Evolutionary conservation across 352 stramenopile genomes (phyloP), one percentile per base, ranked within the genome.

Genomic region (Phytopythium helicoides): DNA sequence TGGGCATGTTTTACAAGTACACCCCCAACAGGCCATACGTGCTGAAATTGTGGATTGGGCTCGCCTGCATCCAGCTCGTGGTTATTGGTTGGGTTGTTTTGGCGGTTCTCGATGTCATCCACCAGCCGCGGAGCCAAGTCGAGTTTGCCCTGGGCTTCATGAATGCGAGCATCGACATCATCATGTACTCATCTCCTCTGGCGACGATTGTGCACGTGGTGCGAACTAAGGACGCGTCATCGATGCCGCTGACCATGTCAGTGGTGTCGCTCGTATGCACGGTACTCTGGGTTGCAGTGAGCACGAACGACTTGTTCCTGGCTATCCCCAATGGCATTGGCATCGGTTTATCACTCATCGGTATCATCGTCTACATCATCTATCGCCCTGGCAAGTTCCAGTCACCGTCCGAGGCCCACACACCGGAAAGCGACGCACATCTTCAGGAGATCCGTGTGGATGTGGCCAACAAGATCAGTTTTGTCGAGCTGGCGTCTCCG

Each of bases 231-330:
- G 62, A 58, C 9, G 56, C 63, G 12, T 39, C 54, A 16, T 71
- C 58, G 36, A 67, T 68, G 21, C 63, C 63, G n/a, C 61, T 70
- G 42, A 59, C 64, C 38, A 63, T 66, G 57, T 66, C 52, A 38
- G 12, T 36, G 9, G 64, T 60, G 42, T 58, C 55, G 23, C 35
- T 66, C 8, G 31, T 66, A 19, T 58, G 55, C 18, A 53, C 48
- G 2, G 53, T 28, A 19, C 54, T 70, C 15, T 70, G 62, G 62
- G 52, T 57, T 4, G 54, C 26, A 3, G n/a, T 60, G 1, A 53
- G 57, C 16, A 39, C 62, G 39, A 45, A 64, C 14, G 49, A 70
- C 14, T 11, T 51, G 26, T 51, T 51, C 45, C 45, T 51, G 16
- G 45, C 45, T 28, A 26, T 51, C 31, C 45, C 45, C 16, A 51